A percentile compares a stretch with the other conserved stretches of the same genome.
These are phyloP conservation scores for Thielaviopsis ethacetica DNA, from an alignment of 2,329 filamentous ascomycete genomes.

Conservation along the genomic window DNA sequence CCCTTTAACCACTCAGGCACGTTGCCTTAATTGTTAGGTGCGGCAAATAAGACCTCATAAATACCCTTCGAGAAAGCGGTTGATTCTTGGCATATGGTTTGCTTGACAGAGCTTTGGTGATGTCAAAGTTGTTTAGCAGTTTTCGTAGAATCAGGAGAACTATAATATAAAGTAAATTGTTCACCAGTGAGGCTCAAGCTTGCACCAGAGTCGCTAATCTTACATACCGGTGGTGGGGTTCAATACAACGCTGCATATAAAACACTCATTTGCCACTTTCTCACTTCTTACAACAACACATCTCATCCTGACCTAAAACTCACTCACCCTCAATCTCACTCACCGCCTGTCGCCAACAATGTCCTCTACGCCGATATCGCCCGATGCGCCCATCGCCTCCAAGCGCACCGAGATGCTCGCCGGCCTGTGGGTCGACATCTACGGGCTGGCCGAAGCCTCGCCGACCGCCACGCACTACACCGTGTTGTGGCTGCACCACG, in stretches of 20 bases:
- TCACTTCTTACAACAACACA: too few species aligned
- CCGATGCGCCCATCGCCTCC: slow-evolving; percentile 36
- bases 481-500: slow-evolving; percentile 85
- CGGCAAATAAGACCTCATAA: background rate
- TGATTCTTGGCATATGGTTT: too few species aligned
- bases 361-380: background rate
- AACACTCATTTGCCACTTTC: too few species aligned
- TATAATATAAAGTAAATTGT: too few species aligned
- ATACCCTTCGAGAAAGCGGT: too few species aligned
- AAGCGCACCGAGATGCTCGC: slow-evolving; percentile 52
- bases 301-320: background rate
- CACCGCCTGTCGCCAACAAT: background rate
- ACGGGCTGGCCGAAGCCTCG: slow-evolving; percentile 59
- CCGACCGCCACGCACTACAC: slow-evolving; percentile 39
- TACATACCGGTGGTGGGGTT: too few species aligned
- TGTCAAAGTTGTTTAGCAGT: too few species aligned
- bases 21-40: slow-evolving; percentile 1
- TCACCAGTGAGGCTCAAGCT: too few species aligned
- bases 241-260: too few species aligned
- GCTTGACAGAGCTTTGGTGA: too few species aligned
- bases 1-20: slow-evolving; percentile 12
- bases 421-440: slow-evolving; percentile 63
- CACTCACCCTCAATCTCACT: background rate
- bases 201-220: too few species aligned
- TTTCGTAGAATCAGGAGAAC: too few species aligned